Conservation (phyloP, 345 rosid genomes). For the Aurinia saxatilis region DNA sequence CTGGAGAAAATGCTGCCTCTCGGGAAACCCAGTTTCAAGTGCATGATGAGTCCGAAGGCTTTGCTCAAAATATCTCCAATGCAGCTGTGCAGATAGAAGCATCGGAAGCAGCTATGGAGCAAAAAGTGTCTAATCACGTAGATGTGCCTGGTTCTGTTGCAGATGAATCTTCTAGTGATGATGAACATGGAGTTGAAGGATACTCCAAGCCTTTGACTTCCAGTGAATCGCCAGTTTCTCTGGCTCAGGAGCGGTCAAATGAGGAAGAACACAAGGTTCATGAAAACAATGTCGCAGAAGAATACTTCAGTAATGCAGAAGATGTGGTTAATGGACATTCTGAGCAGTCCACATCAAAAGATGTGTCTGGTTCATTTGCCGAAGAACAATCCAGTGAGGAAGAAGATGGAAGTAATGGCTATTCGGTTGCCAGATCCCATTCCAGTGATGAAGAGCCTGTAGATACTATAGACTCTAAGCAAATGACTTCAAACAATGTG, state of each 20-base stretch:
- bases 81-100: slow-evolving; percentile 12
- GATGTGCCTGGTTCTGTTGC: slow-evolving; percentile 27
- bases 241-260: slow-evolving; percentile 19
- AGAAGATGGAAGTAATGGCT: slow-evolving; percentile 11
- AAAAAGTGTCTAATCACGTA: slow-evolving; percentile 10
- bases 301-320: slow-evolving; percentile 26
- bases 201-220: slow-evolving; percentile 25
- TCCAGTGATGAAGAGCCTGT: slow-evolving; percentile 16
- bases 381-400: slow-evolving; percentile 19
- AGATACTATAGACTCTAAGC: slow-evolving; percentile 1
- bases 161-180: slow-evolving; percentile 29
- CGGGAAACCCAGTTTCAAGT: slow-evolving; percentile 14
- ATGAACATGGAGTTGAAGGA: slow-evolving; percentile 29
- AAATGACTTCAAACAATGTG: slow-evolving; percentile 12
- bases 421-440: slow-evolving; percentile 16
- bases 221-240: slow-evolving; percentile 30
- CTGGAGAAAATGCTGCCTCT: slow-evolving; percentile 8
- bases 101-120: slow-evolving; percentile 13
- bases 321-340: slow-evolving; percentile 9
- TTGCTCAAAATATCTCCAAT: background rate
- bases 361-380: background rate
- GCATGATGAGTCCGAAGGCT: slow-evolving; percentile 16
- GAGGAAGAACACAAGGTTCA: slow-evolving; percentile 11
- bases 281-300: slow-evolving; percentile 23
- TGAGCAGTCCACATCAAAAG: slow-evolving; percentile 1